Percentiles rank a stretch among this genome's conserved stretches.
Evolutionary conservation across 169 alveolate genomes (phyloP).

Genomic region (Plasmodium vinckei): DNA sequence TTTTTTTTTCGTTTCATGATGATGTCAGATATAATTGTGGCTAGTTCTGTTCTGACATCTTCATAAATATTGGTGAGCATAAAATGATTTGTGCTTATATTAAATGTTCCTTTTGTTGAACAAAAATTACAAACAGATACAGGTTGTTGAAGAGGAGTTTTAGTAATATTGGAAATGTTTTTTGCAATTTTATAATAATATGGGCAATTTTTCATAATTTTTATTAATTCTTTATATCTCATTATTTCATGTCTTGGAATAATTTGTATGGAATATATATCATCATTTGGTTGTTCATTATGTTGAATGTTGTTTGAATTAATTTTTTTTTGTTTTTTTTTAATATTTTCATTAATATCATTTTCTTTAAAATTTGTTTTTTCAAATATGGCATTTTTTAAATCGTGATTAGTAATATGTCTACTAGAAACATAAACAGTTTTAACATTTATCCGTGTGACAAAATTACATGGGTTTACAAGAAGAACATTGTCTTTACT

Average conservation of each 20-base stretch:
- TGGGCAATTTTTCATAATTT: conserved; percentile 45
- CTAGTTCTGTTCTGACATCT: conserved; percentile 13
- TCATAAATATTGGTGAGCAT: background rate
- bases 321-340: background rate
- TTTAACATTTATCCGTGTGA: conserved; percentile 65
- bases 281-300: background rate
- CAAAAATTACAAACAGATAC: conserved; percentile 57
- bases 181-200: conserved; percentile 68
- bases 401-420: background rate
- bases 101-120: conserved; percentile 29
- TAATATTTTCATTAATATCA: background rate
- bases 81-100: conserved; percentile 48
- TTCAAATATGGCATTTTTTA: conserved; percentile 20
- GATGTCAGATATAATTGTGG: background rate
- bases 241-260: conserved; percentile 58
- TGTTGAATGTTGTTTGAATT: background rate
- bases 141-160: conserved; percentile 69
- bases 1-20: background rate
- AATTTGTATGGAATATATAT: conserved; percentile 29
- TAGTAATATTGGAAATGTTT: conserved; percentile 14
- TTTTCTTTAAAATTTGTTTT: conserved; percentile 5
- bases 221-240: conserved; percentile 71
- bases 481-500: conserved; percentile 3
- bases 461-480: conserved; percentile 73
- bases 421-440: conserved; percentile 40